phyloP scores from a whole-genome alignment of 2,329 filamentous ascomycete species.

The Pseudocercospora fijiensis region DNA sequence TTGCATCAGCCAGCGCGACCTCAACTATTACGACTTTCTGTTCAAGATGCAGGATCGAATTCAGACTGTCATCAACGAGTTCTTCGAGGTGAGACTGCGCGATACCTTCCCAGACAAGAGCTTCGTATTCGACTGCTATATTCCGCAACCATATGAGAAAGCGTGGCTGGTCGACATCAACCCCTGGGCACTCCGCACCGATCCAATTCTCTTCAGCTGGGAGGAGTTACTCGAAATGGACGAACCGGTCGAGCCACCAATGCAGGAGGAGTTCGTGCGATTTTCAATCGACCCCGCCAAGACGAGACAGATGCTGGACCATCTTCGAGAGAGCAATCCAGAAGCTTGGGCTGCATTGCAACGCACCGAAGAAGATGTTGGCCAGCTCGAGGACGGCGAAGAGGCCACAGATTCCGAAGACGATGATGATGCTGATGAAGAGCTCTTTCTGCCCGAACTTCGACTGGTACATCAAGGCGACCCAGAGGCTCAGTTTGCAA shows the following conservation, averaged over 20 bases:
- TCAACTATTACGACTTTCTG: slow-evolving; percentile 88
- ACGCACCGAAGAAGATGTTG: not conserved
- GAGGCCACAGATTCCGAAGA: slow-evolving; percentile 40
- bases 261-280: slow-evolving; percentile 29
- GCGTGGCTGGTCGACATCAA: slow-evolving; percentile 93
- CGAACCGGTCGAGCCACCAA: slow-evolving; percentile 47
- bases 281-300: slow-evolving; percentile 25
- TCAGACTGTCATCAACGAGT: slow-evolving; percentile 66
- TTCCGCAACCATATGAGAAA: slow-evolving; percentile 70
- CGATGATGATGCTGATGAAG: slow-evolving; percentile 56
- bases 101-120: slow-evolving; percentile 78
- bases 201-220: slow-evolving; percentile 88
- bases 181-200: slow-evolving; percentile 86
- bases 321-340: slow-evolving; percentile 8
- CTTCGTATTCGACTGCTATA: slow-evolving; percentile 90
- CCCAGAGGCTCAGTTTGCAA: slow-evolving; percentile 82
- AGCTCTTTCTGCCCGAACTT: slow-evolving; percentile 69
- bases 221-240: slow-evolving; percentile 74
- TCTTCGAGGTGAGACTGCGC: slow-evolving; percentile 73
- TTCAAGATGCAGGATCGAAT: slow-evolving; percentile 65
- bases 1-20: slow-evolving; percentile 81
- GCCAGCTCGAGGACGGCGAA: slow-evolving; percentile 7
- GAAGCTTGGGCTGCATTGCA: slow-evolving; percentile 5
- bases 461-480: slow-evolving; percentile 80
- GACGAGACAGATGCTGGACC: slow-evolving; percentile 15